Base-by-base conservation (phyloP, 1,139 yeast species). In the Taphrina sp. region DNA sequence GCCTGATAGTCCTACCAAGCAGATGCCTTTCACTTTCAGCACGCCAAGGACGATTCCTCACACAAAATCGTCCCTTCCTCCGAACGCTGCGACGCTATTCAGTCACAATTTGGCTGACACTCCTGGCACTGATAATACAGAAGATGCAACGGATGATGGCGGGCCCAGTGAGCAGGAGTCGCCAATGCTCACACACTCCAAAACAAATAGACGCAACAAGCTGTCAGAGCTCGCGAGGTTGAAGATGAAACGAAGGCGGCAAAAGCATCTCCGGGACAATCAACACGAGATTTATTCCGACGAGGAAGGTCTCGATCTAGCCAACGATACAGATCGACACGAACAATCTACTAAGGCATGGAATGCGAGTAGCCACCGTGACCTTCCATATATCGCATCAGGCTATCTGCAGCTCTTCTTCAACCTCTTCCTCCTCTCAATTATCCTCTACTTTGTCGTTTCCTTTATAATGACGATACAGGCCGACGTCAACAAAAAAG, bases 351-450 rank as follows among this genome's bases (percentile, higher is more conserved):
- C 19, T 5, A 19, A 12, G 7, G 16, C 17, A 12, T 47, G 54
- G 53, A 16, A 53, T 5, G 26, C 47, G 19, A 42, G 47, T 16
- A 33, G 22, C 14, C 51, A 41, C 19, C 33, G 46, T 14, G 47
- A 39, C 36, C 70, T 79, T 1, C 92, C 95, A 0, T 82, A 81
- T 62, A 77, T 85, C 22, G 67, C 87, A 8, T 80, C 89, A 26
- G 70, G 88, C 34, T 83, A 88, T 61, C 70, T 87, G 33, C 96
- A 89, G 67, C 74, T 88, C 4, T 57, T 79, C 1, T 75, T 86
- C 65, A 89, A 90, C 65, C 67, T 81, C 0, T 64, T 81, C 3
- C 74, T 90, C 37, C 74, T 84, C 28, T 68, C 78, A 1, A 70
- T 81, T 2, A 67, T 85, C 14, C 65, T 83, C 12, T 80, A 79